Evolutionary conservation across 352 stramenopile species (phyloP).

Genomic region (Phytophthora crassamura): DNA sequence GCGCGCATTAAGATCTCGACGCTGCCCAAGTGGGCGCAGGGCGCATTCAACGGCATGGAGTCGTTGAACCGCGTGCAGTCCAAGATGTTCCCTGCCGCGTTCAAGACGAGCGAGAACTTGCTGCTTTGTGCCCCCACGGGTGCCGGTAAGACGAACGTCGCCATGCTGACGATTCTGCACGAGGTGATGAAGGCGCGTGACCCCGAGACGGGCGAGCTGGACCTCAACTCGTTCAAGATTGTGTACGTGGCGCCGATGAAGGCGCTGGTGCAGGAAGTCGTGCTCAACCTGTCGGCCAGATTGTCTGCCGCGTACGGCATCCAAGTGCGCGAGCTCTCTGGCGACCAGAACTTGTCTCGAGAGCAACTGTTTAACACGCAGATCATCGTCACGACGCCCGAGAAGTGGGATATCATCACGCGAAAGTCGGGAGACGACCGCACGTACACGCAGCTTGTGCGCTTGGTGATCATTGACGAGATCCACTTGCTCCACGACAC

Average conservation of each 20-base stretch:
- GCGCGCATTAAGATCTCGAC: slow-evolving; percentile 90
- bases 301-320: slow-evolving; percentile 94
- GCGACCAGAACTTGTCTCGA: slow-evolving; percentile 97
- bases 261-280: slow-evolving; percentile 99
- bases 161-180: slow-evolving; percentile 98
- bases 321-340: slow-evolving; percentile 97
- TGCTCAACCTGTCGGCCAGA: slow-evolving; percentile 97
- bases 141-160: slow-evolving; percentile 99
- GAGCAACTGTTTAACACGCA: slow-evolving; percentile 99
- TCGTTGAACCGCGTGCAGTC: slow-evolving; percentile 99
- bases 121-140: slow-evolving; percentile 99
- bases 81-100: slow-evolving; percentile 94
- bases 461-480: slow-evolving; percentile 99
- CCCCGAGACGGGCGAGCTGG: slow-evolving; percentile 86
- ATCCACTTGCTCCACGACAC: slow-evolving; percentile 99
- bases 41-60: slow-evolving; percentile 97
- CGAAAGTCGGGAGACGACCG: slow-evolving; percentile 97
- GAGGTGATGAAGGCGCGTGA: slow-evolving; percentile 95
- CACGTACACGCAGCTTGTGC: slow-evolving; percentile 98
- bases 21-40: slow-evolving; percentile 96
- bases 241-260: slow-evolving; percentile 99
- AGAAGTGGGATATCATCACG: slow-evolving; percentile 99
- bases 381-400: slow-evolving; percentile 99
- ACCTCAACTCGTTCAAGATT: slow-evolving; percentile 99
- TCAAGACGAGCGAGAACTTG: slow-evolving; percentile 97